Evolutionary conservation across 495 filamentous ascomycete genomes (phyloP).

Genomic region (Penicillium fimorum): DNA sequence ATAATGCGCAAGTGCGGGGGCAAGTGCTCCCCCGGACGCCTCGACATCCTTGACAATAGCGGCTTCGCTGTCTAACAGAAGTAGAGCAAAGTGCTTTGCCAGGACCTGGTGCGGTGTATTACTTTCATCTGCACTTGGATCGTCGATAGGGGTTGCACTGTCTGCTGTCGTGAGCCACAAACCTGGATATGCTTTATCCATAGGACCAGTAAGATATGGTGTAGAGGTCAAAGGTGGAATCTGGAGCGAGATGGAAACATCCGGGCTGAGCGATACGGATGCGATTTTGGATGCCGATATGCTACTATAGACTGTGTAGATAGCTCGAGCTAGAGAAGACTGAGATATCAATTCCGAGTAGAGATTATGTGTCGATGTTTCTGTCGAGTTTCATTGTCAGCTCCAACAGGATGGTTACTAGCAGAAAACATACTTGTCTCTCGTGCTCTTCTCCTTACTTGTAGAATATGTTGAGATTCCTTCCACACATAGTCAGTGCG

Average conservation of each 20-base stretch:
- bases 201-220: conserved; percentile 65
- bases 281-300: conserved; percentile 84
- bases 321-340: conserved; percentile 80
- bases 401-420: neutral
- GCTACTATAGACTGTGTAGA: conserved; percentile 74
- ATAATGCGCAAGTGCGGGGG: conserved; percentile 74
- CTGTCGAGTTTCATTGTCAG: conserved; percentile 21
- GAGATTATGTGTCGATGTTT: conserved; percentile 38
- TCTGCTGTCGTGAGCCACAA: conserved; percentile 85
- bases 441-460: conserved; percentile 72
- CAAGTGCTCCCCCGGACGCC: conserved; percentile 66
- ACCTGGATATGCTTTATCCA: conserved; percentile 63
- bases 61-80: conserved; percentile 81
- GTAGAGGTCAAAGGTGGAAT: conserved; percentile 79
- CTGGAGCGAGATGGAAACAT: conserved; percentile 73
- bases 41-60: conserved; percentile 82
- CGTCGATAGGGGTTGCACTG: conserved; percentile 63
- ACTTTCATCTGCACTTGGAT: conserved; percentile 55
- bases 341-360: conserved; percentile 63
- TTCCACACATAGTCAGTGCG: conserved; percentile 83
- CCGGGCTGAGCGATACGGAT: conserved; percentile 57
- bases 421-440: conserved; percentile 60
- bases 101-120: conserved; percentile 55
- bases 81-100: conserved; percentile 79
- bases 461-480: conserved; percentile 74